A percentile compares a stretch with the other conserved stretches of the same genome.
Conservation (phyloP, 2,329 filamentous ascomycete genomes). For the Zymoseptoria crescenta region DNA sequence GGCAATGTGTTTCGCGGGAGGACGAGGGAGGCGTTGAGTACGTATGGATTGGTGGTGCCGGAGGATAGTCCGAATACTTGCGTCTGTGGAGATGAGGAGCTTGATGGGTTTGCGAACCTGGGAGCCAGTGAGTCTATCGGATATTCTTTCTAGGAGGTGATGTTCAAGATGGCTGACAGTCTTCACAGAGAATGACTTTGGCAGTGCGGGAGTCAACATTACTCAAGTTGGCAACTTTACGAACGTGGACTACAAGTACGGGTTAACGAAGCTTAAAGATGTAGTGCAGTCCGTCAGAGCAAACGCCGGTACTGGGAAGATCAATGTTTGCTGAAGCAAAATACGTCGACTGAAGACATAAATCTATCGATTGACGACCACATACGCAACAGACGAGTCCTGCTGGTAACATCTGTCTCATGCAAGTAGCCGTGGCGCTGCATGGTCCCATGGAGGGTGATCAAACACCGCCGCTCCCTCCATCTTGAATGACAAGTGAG, state of each 20-base stretch:
- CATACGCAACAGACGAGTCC: too few species aligned
- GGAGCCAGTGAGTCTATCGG: slow-evolving; percentile 39
- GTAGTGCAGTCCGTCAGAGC: slow-evolving; percentile 4
- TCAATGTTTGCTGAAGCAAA: slow-evolving; percentile 2
- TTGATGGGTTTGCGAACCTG: slow-evolving; percentile 49
- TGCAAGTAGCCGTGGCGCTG: too few species aligned
- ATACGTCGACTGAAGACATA: too few species aligned
- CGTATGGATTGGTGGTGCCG: slow-evolving; percentile 50
- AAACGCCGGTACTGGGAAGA: slow-evolving; percentile 9
- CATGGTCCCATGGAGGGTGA: too few species aligned
- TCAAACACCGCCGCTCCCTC: too few species aligned
- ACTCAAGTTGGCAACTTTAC: slow-evolving; percentile 45
- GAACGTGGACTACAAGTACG: slow-evolving; percentile 43
- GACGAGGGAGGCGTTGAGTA: slow-evolving; percentile 44
- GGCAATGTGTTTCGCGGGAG: slow-evolving; percentile 43
- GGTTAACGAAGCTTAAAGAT: slow-evolving; percentile 32
- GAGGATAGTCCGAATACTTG: slow-evolving; percentile 48
- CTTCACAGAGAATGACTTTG: slow-evolving; percentile 41
- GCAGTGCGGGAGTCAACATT: slow-evolving; percentile 43
- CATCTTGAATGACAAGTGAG: too few species aligned
- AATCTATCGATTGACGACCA: too few species aligned
- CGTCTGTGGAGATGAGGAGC: slow-evolving; percentile 46
- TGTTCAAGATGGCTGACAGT: slow-evolving; percentile 1
- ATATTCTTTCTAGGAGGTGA: not conserved
- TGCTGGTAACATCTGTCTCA: too few species aligned